These are phyloP conservation scores for Diddensiella transvaalensis DNA, from an alignment of 805 yeast species.

Conservation along the genomic window DNA sequence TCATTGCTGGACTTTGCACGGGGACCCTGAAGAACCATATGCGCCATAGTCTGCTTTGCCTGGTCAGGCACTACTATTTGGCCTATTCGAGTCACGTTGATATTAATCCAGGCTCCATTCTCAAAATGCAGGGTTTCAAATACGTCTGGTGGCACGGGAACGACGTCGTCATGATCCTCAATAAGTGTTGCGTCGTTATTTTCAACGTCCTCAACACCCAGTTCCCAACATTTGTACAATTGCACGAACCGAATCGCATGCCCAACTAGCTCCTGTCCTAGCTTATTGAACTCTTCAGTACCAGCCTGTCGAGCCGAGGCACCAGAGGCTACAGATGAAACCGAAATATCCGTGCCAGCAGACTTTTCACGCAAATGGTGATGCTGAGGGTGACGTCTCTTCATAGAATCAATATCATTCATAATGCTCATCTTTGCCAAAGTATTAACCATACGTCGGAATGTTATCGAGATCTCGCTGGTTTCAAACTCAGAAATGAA, in stretches of 20 bases:
- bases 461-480: conserved; percentile 18
- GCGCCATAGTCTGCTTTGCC: neutral
- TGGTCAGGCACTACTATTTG: conserved; percentile 9
- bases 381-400: conserved; percentile 6
- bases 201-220: neutral
- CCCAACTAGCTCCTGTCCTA: conserved; percentile 6
- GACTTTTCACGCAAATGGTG: neutral
- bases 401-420: conserved; percentile 17
- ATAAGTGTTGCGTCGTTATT: neutral
- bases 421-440: conserved; percentile 20
- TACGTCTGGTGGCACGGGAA: conserved; percentile 8
- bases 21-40: conserved; percentile 3
- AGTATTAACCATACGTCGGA: conserved; percentile 19
- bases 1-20: neutral
- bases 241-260: conserved; percentile 7
- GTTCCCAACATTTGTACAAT: conserved; percentile 3
- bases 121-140: conserved; percentile 16
- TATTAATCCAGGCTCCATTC: conserved; percentile 19
- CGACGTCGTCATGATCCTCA: conserved; percentile 8
- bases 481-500: conserved; percentile 17
- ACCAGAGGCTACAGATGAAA: neutral
- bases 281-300: neutral
- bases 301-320: neutral
- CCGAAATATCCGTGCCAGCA: neutral
- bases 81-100: conserved; percentile 12